Percentiles rank a stretch among this genome's conserved stretches.
These are phyloP conservation scores for Circinella umbellata DNA, from an alignment of 371 early-diverging fungal genomes.

Conservation along the genomic window DNA sequence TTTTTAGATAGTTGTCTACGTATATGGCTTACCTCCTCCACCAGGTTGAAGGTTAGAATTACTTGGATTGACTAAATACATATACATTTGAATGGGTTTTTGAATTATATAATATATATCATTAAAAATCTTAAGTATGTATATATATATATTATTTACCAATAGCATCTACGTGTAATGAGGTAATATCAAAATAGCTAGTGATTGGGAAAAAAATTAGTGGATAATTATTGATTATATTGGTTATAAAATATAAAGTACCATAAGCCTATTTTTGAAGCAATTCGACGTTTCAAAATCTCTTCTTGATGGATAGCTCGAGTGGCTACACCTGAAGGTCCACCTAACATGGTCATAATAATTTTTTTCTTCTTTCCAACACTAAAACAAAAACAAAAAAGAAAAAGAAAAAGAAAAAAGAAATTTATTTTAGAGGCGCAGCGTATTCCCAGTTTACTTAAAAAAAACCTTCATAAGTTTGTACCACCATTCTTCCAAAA, in stretches of 20 bases:
- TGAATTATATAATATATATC: neutral
- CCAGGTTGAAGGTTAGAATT: constrained; percentile 72
- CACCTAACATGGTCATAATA: constrained; percentile 5
- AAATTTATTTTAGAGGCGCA: neutral
- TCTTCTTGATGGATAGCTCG: constrained; percentile 5
- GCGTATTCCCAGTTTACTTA: too few species aligned
- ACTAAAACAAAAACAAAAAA: neutral
- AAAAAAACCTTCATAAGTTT: too few species aligned
- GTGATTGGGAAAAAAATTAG: neutral
- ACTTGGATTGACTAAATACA: constrained; percentile 67
- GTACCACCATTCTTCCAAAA: too few species aligned
- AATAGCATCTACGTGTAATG: constrained; percentile 69
- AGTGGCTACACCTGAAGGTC: neutral
- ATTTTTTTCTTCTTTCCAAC: neutral
- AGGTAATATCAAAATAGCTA: constrained; percentile 51
- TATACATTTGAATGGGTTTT: neutral
- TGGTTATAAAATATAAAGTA: neutral
- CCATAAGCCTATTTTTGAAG: neutral
- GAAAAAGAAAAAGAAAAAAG: neutral
- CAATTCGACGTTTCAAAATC: neutral
- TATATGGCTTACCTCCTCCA: constrained; percentile 54
- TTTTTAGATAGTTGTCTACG: neutral
- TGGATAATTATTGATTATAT: too few species aligned
- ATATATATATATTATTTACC: constrained; percentile 36
- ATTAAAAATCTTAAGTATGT: neutral